phyloP scores from a whole-genome alignment of 2,329 filamentous ascomycete species.

The Ascochyta viciae-villosae region DNA sequence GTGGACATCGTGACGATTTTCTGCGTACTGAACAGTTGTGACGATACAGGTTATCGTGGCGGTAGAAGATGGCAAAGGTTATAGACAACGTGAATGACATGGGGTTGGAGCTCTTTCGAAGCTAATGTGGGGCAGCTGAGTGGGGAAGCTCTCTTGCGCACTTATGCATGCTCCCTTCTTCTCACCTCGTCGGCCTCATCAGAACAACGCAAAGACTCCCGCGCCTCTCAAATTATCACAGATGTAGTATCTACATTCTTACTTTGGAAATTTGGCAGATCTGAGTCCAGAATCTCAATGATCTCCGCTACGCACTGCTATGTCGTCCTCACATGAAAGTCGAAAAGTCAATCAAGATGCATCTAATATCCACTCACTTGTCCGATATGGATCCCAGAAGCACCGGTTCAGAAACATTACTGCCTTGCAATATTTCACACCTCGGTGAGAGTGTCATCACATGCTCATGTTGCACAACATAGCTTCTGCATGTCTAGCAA shows the following conservation, averaged over 20 bases:
- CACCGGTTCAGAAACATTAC: not conserved
- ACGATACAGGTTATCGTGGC: not conserved
- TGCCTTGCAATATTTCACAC: not conserved
- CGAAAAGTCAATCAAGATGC: too few relatives aligned
- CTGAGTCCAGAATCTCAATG: too few relatives aligned
- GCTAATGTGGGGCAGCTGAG: slow-evolving; percentile 8
- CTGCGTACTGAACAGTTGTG: not conserved
- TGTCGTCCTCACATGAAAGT: too few relatives aligned
- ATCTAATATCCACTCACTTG: too few relatives aligned
- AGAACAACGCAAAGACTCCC: not conserved
- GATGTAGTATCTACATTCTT: too few relatives aligned
- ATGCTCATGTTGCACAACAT: not conserved
- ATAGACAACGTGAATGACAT: not conserved
- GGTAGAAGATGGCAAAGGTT: not conserved
- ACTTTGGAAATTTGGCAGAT: too few relatives aligned
- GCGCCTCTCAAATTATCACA: not conserved
- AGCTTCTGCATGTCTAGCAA: not conserved
- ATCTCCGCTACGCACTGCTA: too few relatives aligned
- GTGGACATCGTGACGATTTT: slow-evolving; percentile 63
- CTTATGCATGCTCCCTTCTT: not conserved
- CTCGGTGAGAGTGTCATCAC: not conserved
- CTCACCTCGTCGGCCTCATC: not conserved
- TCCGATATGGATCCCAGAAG: too few relatives aligned
- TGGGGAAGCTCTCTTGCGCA: not conserved
- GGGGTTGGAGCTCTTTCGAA: not conserved